Evolutionary conservation across 1,284 basidiomycete species (phyloP).

Genomic region (Meira nashicola): DNA sequence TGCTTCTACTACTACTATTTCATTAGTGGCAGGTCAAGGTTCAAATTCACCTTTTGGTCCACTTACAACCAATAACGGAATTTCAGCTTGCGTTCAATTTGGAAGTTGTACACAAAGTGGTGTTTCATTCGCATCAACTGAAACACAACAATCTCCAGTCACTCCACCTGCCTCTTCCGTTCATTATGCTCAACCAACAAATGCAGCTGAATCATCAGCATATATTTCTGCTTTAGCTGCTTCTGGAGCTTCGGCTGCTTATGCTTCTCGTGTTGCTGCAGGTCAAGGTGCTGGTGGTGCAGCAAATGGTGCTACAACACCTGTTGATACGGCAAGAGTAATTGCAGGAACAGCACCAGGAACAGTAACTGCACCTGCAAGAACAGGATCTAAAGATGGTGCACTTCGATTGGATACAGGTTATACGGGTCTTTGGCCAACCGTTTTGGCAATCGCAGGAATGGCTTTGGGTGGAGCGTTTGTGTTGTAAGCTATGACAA

Average conservation of each 20-base stretch:
- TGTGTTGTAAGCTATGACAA: background rate
- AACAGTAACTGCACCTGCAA: background rate
- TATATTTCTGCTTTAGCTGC: conserved; percentile 5
- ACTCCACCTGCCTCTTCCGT: background rate
- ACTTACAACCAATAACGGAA: conserved; percentile 7
- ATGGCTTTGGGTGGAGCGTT: background rate
- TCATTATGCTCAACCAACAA: background rate
- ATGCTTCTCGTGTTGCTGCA: conserved; percentile 1
- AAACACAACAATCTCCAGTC: conserved; percentile 5
- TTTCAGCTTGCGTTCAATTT: conserved; percentile 9
- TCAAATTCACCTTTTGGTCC: background rate
- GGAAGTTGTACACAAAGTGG: background rate
- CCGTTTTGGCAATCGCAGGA: background rate
- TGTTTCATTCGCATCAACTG: background rate
- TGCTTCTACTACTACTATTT: no score
- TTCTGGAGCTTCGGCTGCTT: conserved; percentile 1
- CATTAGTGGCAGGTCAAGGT: no score
- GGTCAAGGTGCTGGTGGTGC: conserved; percentile 5
- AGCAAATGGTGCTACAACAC: conserved; percentile 4
- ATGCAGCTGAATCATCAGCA: background rate
- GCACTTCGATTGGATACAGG: background rate
- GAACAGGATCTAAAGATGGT: background rate
- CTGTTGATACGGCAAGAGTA: background rate
- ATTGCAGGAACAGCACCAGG: conserved; percentile 1
- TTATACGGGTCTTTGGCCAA: background rate